Base-by-base conservation (phyloP, 1,284 basidiomycete species). In the Cryptococcus floricola region DNA sequence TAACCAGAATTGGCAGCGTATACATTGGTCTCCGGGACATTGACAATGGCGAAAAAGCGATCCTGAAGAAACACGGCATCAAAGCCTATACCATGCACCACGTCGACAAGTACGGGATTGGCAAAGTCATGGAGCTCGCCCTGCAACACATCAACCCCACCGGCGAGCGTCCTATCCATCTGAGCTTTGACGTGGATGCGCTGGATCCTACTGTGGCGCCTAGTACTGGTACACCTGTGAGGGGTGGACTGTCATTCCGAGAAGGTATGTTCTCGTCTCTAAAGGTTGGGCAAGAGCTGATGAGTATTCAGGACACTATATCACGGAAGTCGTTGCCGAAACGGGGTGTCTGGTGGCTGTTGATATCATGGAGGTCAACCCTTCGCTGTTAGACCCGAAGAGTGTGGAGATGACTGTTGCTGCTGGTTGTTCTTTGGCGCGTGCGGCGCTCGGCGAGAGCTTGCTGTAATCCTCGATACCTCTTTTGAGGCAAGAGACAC, bases 81-180 rank as follows among this genome's bases (percentile, higher is more conserved):
- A 92, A 90, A 76, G 89, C 87, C 10, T 98, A 90, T 81, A 89
- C 87, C 61, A 99, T 99, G 96, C 93, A 98, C 79, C 91, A 98
- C 63, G 88, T 99, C 53, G 96, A 99, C 80, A 90, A 86, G 78
- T 89, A 91, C 71, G 96, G 96, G 48, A 98, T 99, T 63, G 95
- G 91, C 28, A 85, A 86, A 69, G 90, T 98, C 55, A 87, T 98
- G 56, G 91, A 98, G 71, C 89, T 94, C 89, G 96, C 94, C 37
- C 80, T 98, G 60, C 89, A 96, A 73, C 84, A 91, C 75, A 87
- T 98, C 68, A 97, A 96, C 78, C 90, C 91, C 16, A 81, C 84
- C 56, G 81, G 88, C 61, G 82, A 87, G 61, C 80, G 83, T 43
- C 96, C 96, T 16, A 89, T 98, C 64, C 96, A 99, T 79, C 80